These are phyloP conservation scores for Pseudogymnoascus sp. DNA, from an alignment of 2,329 filamentous ascomycete species.

Conservation along the genomic window DNA sequence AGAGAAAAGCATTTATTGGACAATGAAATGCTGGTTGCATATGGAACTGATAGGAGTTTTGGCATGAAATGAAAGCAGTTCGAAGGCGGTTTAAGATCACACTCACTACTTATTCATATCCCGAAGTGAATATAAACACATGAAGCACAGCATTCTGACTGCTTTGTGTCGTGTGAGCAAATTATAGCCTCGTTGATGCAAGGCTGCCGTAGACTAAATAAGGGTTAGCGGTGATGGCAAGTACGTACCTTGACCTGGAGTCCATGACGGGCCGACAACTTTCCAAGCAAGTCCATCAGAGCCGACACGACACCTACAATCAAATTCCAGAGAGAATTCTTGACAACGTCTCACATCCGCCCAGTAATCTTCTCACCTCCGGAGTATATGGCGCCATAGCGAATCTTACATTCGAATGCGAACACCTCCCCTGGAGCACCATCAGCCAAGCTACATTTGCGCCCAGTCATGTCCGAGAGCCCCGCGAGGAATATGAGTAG, in stretches of 20 bases:
- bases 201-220: neutral
- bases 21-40: neutral
- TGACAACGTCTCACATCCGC: neutral
- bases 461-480: neutral
- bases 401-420: neutral
- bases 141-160: neutral
- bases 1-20: slow-evolving; percentile 6
- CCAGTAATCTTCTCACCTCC: neutral
- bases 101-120: neutral
- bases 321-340: neutral
- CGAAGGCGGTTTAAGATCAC: neutral
- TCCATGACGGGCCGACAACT: slow-evolving; percentile 3
- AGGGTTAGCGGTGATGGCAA: neutral
- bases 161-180: neutral
- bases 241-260: neutral
- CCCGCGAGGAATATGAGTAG: neutral
- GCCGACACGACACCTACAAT: neutral
- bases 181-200: neutral
- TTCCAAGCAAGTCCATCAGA: neutral
- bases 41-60: neutral
- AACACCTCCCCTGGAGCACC: neutral
- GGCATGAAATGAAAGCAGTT: neutral
- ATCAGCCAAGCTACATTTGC: neutral
- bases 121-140: too few species aligned
- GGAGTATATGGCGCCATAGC: slow-evolving; percentile 4